Conservation (phyloP, 2,329 filamentous ascomycete genomes). For the Botrytis fragariae region DNA sequence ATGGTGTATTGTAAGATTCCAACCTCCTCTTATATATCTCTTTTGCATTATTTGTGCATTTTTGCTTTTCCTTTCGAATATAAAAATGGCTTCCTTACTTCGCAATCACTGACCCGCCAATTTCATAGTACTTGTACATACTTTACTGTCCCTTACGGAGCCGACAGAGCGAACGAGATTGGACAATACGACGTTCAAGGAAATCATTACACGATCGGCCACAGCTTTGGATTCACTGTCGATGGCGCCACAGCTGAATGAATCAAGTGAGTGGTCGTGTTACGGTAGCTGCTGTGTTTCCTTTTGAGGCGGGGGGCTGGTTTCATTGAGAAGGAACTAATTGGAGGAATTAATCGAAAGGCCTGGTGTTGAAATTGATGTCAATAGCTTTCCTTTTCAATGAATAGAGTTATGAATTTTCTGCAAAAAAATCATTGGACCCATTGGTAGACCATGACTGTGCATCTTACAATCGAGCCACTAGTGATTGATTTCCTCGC, state of each 20-base stretch:
- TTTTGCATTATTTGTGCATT: not conserved
- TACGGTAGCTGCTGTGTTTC: not conserved
- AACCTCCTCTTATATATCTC: not conserved
- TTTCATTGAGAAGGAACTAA: not conserved
- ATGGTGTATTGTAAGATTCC: constrained; percentile 35
- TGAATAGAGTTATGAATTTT: not conserved
- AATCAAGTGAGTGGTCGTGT: not conserved
- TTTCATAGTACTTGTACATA: constrained; percentile 38
- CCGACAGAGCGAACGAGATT: constrained; percentile 21
- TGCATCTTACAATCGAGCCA: not conserved
- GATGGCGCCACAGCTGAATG: not conserved
- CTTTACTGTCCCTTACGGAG: constrained; percentile 39
- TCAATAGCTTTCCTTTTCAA: not conserved
- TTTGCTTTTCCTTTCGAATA: not conserved
- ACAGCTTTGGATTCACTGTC: constrained; percentile 26
- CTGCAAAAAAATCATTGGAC: not conserved
- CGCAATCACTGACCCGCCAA: not conserved
- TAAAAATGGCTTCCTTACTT: not conserved
- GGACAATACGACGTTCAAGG: constrained; percentile 28
- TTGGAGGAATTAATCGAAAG: not conserved
- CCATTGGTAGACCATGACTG: not conserved
- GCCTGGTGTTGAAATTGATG: not conserved
- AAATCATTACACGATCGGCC: constrained; percentile 28
- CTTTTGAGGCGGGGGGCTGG: not conserved
- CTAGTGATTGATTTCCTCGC: too few species aligned